Conservation (phyloP, 208 protist genomes). For the Porcisia hertigi region DNA sequence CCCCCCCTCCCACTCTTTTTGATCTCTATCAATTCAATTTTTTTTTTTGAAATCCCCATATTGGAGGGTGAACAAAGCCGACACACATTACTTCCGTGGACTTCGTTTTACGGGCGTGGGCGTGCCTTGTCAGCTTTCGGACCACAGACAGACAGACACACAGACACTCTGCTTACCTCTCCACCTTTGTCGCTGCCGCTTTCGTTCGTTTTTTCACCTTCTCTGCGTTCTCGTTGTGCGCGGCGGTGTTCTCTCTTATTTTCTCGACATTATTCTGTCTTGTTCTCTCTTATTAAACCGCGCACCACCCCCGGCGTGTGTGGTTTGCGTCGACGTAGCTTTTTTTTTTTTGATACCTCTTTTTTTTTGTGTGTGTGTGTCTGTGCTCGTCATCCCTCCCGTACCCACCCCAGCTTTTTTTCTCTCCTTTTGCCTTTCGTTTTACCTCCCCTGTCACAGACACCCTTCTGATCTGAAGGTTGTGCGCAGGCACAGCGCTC, state of each 20-base stretch:
- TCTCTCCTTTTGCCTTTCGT: not conserved
- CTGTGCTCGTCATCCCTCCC: not conserved
- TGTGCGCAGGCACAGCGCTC: not conserved
- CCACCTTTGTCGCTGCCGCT: not conserved
- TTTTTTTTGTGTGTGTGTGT: not conserved
- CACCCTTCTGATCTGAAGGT: not conserved
- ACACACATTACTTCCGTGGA: not conserved
- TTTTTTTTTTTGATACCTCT: not conserved
- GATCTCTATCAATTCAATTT: not conserved
- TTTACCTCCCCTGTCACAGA: not conserved
- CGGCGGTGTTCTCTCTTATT: not conserved
- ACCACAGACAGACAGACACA: not conserved
- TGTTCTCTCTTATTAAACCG: not conserved
- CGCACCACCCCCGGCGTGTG: too few species aligned
- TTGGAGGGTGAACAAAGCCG: not conserved
- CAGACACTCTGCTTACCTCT: slow-evolving; percentile 2
- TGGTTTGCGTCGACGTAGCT: not conserved
- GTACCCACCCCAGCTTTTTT: not conserved
- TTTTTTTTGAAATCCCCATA: too few species aligned
- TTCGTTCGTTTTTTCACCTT: not conserved
- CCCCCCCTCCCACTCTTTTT: not conserved
- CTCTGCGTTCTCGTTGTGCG: not conserved
- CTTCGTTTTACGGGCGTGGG: not conserved
- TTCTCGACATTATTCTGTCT: not conserved
- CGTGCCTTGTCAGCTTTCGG: not conserved